Conservation (phyloP, 2,329 filamentous ascomycete genomes). For the Fusarium sulawesiense region DNA sequence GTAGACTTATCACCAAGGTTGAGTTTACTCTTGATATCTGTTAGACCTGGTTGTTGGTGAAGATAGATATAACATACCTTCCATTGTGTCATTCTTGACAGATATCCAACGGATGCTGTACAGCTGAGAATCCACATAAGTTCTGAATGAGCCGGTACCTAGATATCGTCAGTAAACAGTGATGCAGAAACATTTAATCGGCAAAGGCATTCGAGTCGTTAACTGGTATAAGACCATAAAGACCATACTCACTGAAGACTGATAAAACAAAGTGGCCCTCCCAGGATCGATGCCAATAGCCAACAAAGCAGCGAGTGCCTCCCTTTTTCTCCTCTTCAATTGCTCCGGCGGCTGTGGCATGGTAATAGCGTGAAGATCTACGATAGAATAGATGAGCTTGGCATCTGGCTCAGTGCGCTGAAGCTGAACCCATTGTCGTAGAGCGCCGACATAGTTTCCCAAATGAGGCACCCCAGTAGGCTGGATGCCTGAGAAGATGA, state of each 20-base stretch:
- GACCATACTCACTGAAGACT: conserved; percentile 71
- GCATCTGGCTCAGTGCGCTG: conserved; percentile 70
- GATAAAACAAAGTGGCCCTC: conserved; percentile 83
- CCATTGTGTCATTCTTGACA: conserved; percentile 99
- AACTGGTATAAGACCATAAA: conserved; percentile 12
- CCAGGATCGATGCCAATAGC: conserved; percentile 85
- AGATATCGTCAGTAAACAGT: background rate
- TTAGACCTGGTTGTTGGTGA: conserved; percentile 8
- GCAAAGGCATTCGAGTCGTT: background rate
- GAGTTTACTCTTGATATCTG: conserved; percentile 73
- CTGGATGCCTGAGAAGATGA: conserved; percentile 96
- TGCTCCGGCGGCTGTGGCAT: conserved; percentile 72
- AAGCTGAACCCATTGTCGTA: conserved; percentile 85
- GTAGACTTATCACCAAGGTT: conserved; percentile 69
- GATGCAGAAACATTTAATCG: background rate
- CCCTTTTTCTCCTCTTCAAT: conserved; percentile 73
- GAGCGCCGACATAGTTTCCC: conserved; percentile 93
- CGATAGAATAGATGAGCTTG: conserved; percentile 84
- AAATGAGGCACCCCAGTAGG: conserved; percentile 94
- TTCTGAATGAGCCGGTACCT: conserved; percentile 84
- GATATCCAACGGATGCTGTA: conserved; percentile 88
- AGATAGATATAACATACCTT: conserved; percentile 68
- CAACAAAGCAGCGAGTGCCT: conserved; percentile 82
- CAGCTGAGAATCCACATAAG: conserved; percentile 98
- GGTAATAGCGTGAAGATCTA: conserved; percentile 95